These are phyloP conservation scores for Lactarius hatsudake DNA, from an alignment of 768 basidiomycete species.

Conservation along the genomic window DNA sequence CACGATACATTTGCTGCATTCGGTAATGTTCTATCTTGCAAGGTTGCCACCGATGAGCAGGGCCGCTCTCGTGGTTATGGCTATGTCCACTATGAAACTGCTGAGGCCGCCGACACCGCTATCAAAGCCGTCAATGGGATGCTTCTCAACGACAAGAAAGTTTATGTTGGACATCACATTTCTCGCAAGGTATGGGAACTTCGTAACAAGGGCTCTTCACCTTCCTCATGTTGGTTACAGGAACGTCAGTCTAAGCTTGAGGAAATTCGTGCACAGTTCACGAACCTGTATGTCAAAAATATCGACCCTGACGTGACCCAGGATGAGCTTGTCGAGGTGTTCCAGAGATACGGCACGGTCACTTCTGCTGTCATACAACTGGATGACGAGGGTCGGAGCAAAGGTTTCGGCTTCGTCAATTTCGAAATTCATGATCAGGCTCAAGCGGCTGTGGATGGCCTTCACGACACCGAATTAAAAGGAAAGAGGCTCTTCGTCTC, in stretches of 20 bases:
- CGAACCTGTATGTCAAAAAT: constrained; percentile 99
- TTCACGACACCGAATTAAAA: constrained; percentile 81
- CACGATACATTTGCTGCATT: constrained; percentile 99
- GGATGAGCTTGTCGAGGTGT: constrained; percentile 83
- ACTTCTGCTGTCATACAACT: constrained; percentile 84
- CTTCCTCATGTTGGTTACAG: constrained; percentile 36
- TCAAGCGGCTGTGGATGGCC: constrained; percentile 79
- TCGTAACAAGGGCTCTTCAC: not conserved
- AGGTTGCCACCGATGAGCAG: constrained; percentile 95
- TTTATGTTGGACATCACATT: constrained; percentile 96
- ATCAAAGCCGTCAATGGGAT: constrained; percentile 99
- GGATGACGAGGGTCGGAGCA: constrained; percentile 90
- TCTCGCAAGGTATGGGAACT: constrained; percentile 73
- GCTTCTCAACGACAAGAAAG: constrained; percentile 99
- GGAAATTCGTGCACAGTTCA: constrained; percentile 96
- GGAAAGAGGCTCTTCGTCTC: constrained; percentile 93
- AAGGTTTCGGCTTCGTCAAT: constrained; percentile 99
- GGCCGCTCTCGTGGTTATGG: constrained; percentile 97
- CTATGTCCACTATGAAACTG: constrained; percentile 98
- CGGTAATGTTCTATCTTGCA: constrained; percentile 98
- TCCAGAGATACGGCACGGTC: constrained; percentile 72
- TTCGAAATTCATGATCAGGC: constrained; percentile 92
- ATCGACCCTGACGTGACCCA: constrained; percentile 79
- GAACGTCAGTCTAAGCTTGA: constrained; percentile 98
- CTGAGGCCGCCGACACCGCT: constrained; percentile 91